Evolutionary conservation across 768 basidiomycete genomes (phyloP), one percentile per base, ranked within the genome.

Genomic region (Nidula microcarpa): DNA sequence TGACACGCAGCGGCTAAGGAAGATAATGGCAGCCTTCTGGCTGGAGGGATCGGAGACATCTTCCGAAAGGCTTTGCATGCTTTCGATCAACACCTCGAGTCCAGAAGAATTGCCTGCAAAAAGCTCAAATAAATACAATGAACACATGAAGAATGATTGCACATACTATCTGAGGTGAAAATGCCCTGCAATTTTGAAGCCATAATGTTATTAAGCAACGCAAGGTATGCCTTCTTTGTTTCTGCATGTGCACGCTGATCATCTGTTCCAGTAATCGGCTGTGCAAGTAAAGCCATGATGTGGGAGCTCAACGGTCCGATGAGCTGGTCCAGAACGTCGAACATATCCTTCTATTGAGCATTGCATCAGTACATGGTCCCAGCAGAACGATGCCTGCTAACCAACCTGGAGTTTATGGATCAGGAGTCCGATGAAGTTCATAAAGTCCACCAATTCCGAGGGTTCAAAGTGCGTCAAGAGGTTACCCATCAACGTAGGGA

Each of bases 401-500:
- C 74, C 53, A 55, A 94, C 95, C 77, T 93, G 91, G 51, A 98
- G 81, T 65, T 91, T 91, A 67, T 96, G 93, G 50, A 95, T 87
- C 50, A 98, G 74, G 7, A 97, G 75, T 6, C 89, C 89, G 51
- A 99, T 89, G 74, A 99, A 98, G 62, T 87, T 89, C 79, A 98
- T 87, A 62, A 98, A 96, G 64, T 99, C 97, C 32, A 89, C 86
- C 53, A 99, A 74, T 68, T 99, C 97, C 6, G 87, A 82, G 1
- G 94, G 88, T 58, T 97, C 93, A 62, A 95, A 94, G 60, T 96
- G 91, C 2, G 86, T 81, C 49, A 98, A 82, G n/a, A 98, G 82
- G 65, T 91, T 88, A 44, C 81, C 78, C 85, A 98, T 98, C 45
- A 99, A 77, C 18, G 87, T 77, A 2, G 95, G 93, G 43, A 98